Evolutionary conservation across 2,329 filamentous ascomycete genomes (phyloP), one percentile per base, ranked within the genome.

Genomic region (Cordyceps cateniannulata): DNA sequence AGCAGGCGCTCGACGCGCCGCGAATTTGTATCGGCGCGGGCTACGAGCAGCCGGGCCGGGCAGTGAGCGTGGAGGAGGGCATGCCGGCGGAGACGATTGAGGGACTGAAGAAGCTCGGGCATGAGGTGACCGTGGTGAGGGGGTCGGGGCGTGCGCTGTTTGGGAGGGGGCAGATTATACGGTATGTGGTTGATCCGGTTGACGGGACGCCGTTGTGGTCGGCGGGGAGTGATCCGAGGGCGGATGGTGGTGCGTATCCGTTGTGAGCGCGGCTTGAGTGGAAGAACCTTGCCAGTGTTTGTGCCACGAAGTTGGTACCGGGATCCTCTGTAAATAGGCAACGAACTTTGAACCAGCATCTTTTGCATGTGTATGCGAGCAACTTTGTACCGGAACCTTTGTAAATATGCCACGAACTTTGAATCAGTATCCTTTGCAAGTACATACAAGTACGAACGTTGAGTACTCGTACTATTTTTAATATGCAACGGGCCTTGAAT

Each of bases 1-100:
- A 99, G 74, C 86, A 91, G 62, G 92, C 93, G 3, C 81, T 98
- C 0, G 95, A 99, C 70, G 89, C 93, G 3, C 93, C 95, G 18
- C 81, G 95, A n/a, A 82, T 98, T 65, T 97, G 92, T 68, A 90
- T 98, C 62, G 88, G 88, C 1, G 85, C 89, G 0, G 88, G 86
- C 0, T 87, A 87, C 79, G 84, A 88, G 0, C 82, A 86, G 52
- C 74, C 78, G 29, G 82, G 87, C 64, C 80, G 80, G 69, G 86
- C 79, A 0, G 88, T 97, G 1, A 90, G 86, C 63, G 77, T 96
- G 0, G 93, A 98, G 72, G 90, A 96, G 57, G 91, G 92, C 0
- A 91, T 97, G 67, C 76, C 82, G 1, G 78, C 84, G 24, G 82
- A 85, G 65, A 86, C 89, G 1, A 78, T 90, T 1, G 80, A 88